Evolutionary conservation across 2,329 filamentous ascomycete species (phyloP).

Genomic region (Alternaria sp.): DNA sequence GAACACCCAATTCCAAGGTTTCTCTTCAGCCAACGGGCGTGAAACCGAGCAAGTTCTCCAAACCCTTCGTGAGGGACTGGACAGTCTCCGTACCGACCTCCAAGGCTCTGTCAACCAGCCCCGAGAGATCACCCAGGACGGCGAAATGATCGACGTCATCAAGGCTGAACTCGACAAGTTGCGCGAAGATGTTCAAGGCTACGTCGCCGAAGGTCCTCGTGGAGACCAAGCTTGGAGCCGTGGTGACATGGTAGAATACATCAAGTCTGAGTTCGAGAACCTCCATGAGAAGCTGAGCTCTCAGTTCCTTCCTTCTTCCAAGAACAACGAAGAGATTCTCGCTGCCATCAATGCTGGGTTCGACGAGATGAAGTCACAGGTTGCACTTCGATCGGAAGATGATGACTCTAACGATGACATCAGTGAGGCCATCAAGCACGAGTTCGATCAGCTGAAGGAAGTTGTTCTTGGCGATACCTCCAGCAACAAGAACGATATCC

Average conservation of each 20-base stretch:
- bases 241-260: conserved; percentile 59
- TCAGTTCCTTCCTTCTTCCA: conserved; percentile 47
- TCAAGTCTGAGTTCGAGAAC: conserved; percentile 67
- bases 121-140: conserved; percentile 73
- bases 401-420: conserved; percentile 56
- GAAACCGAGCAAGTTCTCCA: conserved; percentile 91
- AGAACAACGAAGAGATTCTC: conserved; percentile 52
- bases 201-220: conserved; percentile 54
- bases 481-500: conserved; percentile 67
- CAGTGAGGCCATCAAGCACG: conserved; percentile 77
- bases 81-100: conserved; percentile 80
- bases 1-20: conserved; percentile 76
- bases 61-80: conserved; percentile 86
- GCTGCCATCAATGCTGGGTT: conserved; percentile 52
- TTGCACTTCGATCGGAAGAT: conserved; percentile 48
- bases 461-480: conserved; percentile 72
- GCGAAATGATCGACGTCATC: conserved; percentile 79
- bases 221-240: conserved; percentile 54
- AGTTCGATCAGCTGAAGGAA: conserved; percentile 83
- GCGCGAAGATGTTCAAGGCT: conserved; percentile 68
- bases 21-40: conserved; percentile 77
- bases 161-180: conserved; percentile 70
- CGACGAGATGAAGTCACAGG: conserved; percentile 53
- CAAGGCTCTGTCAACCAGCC: conserved; percentile 81
- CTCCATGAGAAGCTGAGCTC: conserved; percentile 67